Evolutionary conservation across 495 filamentous ascomycete species (phyloP).

Genomic region (Endocarpon pusillum): DNA sequence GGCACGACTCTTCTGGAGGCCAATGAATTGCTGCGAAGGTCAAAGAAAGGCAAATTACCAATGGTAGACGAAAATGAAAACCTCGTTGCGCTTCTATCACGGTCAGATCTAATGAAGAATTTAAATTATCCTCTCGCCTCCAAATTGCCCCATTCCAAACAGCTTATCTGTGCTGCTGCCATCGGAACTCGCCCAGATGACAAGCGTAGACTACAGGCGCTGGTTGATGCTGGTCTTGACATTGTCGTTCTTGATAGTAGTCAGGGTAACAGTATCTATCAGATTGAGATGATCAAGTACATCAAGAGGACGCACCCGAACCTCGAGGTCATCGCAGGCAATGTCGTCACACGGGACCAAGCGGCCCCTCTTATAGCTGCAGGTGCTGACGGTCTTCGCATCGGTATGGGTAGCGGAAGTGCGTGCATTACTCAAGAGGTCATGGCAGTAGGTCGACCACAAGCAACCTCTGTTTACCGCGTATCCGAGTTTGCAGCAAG

Average conservation of each 20-base stretch:
- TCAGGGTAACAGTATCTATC: conserved; percentile 94
- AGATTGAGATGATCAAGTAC: conserved; percentile 92
- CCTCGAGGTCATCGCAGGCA: conserved; percentile 91
- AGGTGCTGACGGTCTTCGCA: conserved; percentile 88
- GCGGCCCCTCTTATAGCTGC: conserved; percentile 83
- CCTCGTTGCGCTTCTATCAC: conserved; percentile 85
- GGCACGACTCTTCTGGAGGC: conserved; percentile 78
- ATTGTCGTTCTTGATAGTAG: conserved; percentile 90
- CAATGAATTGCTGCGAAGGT: conserved; percentile 81
- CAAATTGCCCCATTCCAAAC: conserved; percentile 93
- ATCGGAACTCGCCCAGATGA: conserved; percentile 91
- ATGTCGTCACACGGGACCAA: conserved; percentile 93
- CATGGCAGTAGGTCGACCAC: conserved; percentile 94
- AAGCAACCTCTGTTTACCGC: conserved; percentile 80
- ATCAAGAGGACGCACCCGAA: conserved; percentile 71
- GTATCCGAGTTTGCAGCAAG: conserved; percentile 74
- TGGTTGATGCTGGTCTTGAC: conserved; percentile 89
- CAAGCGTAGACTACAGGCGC: conserved; percentile 65
- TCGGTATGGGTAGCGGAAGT: conserved; percentile 96
- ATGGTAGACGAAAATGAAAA: conserved; percentile 80
- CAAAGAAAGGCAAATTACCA: conserved; percentile 98
- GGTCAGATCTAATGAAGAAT: conserved; percentile 98
- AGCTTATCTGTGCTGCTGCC: conserved; percentile 86
- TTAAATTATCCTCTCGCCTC: conserved; percentile 91
- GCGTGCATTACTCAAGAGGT: conserved; percentile 99